Evolutionary conservation across 176 grass and related monocot genomes (phyloP).

Genomic region (Tuctoria greenei): DNA sequence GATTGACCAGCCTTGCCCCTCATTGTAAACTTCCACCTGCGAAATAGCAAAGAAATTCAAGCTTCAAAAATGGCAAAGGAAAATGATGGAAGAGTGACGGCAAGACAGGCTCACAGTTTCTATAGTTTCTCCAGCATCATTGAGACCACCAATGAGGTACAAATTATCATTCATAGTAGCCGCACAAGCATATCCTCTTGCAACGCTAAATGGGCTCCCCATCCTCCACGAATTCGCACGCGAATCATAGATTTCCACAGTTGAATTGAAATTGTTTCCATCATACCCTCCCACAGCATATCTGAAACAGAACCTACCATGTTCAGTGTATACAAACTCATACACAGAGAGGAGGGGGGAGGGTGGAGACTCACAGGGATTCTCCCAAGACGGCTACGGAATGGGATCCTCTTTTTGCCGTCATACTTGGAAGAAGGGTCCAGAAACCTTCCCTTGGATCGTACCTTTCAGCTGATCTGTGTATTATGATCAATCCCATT

Average conservation of each 20-base stretch:
- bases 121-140: constrained; percentile 20
- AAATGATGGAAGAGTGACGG: not conserved
- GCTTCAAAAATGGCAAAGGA: not conserved
- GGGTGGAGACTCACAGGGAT: constrained; percentile 43
- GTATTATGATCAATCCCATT: constrained; percentile 24
- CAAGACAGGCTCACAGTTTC: constrained; percentile 48
- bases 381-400: constrained; percentile 52
- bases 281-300: constrained; percentile 68
- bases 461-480: constrained; percentile 81
- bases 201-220: constrained; percentile 37
- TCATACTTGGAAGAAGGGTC: constrained; percentile 67
- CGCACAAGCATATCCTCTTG: constrained; percentile 66
- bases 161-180: constrained; percentile 44
- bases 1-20: constrained; percentile 50
- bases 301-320: constrained; percentile 39
- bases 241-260: constrained; percentile 68
- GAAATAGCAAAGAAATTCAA: not conserved
- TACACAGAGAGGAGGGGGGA: not conserved
- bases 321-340: not conserved
- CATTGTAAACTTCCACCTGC: constrained; percentile 71
- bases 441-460: constrained; percentile 96
- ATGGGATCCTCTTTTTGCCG: constrained; percentile 59
- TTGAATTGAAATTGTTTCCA: constrained; percentile 49
- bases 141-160: constrained; percentile 58
- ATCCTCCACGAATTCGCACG: constrained; percentile 60